Conservation (phyloP, 225 moss, liverwort and hornwort genomes). For the Anthoceros angustus region DNA sequence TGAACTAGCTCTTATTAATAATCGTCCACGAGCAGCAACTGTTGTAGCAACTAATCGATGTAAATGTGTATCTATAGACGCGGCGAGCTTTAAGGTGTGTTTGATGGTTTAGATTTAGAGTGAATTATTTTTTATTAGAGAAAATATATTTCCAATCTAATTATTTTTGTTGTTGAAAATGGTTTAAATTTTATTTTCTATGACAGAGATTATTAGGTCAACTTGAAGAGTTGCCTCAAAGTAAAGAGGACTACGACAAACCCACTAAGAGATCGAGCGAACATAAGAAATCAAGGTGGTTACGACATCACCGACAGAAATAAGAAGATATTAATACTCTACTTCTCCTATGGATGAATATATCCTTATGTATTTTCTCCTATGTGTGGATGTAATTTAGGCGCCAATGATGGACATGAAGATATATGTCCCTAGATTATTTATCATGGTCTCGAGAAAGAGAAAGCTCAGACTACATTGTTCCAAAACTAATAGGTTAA, state of each 20-base stretch:
- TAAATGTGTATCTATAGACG: slow-evolving; percentile 55
- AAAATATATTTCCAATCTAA: neutral
- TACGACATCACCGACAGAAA: neutral
- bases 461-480: no score
- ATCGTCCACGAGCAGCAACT: slow-evolving; percentile 69
- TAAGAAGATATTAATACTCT: neutral
- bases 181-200: neutral
- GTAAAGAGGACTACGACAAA: neutral
- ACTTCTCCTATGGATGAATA: neutral
- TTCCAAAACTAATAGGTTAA: no score
- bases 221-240: neutral
- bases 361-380: no score
- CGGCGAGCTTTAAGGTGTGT: slow-evolving; percentile 76
- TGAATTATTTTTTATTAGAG: neutral
- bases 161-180: neutral
- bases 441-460: no score
- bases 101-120: neutral
- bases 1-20: slow-evolving; percentile 67
- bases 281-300: neutral
- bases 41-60: slow-evolving; percentile 46
- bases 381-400: no score
- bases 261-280: neutral
- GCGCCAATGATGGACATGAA: no score
- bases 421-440: no score
- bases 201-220: neutral